Base-by-base conservation (phyloP, 768 basidiomycete species). In the Kockovaella imperatae region DNA sequence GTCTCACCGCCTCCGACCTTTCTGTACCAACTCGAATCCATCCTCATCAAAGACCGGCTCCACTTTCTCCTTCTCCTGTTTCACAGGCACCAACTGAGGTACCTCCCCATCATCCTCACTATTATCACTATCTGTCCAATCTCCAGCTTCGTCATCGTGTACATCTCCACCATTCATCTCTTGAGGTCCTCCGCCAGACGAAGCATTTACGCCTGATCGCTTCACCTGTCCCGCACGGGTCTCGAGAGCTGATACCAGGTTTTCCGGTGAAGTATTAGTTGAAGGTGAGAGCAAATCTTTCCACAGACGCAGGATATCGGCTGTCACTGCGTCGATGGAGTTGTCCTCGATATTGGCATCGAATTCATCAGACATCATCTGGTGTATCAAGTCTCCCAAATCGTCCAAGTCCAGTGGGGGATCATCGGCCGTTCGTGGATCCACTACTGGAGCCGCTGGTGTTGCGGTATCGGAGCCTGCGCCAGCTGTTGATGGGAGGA, bases 31-130 rank as follows among this genome's bases (percentile, higher is more conserved):
- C 3, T 84, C 87, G 66, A 97, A 97, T 0, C 91, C 91, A 50
- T 97, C 90, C 52, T 90, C 86, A 60, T 96, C 91, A 0, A 91
- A 76, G 42, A 86, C 78, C 0, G 84, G 83, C 60, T 84, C 82
- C 10, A 75, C 72, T 43, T 71, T 74, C n/a, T 59, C 72, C 50
- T 68, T 56, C 18, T 25, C 59, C 44, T 39, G 60, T 41, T 49
- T 25, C 18, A 10, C 36, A 8, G 49, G 52, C 17, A 84, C 56
- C 20, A 87, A 68, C 56, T 76, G 75, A 2, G 84, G 86, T 1
- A 71, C 77, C 32, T 75, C 78, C 4, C 78, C 76, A 23, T 50
- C 58, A 20, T 73, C 75, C 32, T 59, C 39, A 53, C 57, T 57
- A 52, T 62, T 15, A 5, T 59, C 62, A 15, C 55, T 59, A 24